Evolutionary conservation across 208 protist genomes (phyloP), one percentile per base, ranked within the genome.

Genomic region (Leptomonas pyrrhocoris): DNA sequence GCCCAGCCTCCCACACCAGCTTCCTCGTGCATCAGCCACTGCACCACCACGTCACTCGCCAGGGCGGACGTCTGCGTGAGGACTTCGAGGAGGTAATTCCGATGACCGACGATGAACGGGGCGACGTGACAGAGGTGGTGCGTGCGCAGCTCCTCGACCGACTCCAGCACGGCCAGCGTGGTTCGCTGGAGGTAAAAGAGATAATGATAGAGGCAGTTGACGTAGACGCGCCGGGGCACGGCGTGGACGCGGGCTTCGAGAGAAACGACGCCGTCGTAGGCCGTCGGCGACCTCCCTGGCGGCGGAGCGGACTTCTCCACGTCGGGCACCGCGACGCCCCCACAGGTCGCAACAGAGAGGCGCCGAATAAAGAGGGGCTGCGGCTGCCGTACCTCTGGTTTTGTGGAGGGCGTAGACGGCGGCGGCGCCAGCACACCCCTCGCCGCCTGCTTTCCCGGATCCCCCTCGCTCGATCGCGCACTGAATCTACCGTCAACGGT

Each of bases 71-170:
- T 78, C 46, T 85, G 73, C 62, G 68, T 54, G 27, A 76, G 50
- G 49, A 86, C 68, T 43, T 77, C 67, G 16, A 89, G 69, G 15
- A 83, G 51, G 45, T 82, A 89, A 61, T 89, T 86, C 16, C 64
- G 50, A 30, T 68, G 62, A 16, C 82, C 71, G n/a, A 83, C 50
- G 0, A 82, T 50, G 68, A 86, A 81, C 11, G 84, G 84, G 16
- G 71, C 62, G 18, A 50, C 40, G 38, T 63, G 65, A 27, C 34
- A 53, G 15, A 84, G 72, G 40, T 62, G 48, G 19, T 59, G 19
- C 28, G 68, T 49, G 55, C 84, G 84, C 13, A 55, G 60, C 23
- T 19, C 54, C 18, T 18, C 45, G 0, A 89, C 63, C 15, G 58
- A 61, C 59, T 82, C 67, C 19, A 86, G 50, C 42, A 89, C 73